phyloP scores from a whole-genome alignment of 371 early-diverging fungal species.

The Saksenaea vasiformis region DNA sequence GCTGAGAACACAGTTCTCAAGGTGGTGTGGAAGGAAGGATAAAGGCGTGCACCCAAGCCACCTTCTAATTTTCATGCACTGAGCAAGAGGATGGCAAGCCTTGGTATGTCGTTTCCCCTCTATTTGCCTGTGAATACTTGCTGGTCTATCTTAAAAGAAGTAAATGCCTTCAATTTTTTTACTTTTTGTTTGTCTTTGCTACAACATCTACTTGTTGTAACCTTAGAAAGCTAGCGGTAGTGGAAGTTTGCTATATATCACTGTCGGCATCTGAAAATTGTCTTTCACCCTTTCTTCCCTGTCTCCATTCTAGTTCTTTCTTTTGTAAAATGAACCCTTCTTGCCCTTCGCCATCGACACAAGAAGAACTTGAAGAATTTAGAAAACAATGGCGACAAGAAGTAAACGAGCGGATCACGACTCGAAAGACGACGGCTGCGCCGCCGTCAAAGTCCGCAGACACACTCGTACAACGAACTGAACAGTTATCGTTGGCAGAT shows the following conservation, averaged over 20 bases:
- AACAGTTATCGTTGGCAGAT: slow-evolving; percentile 10
- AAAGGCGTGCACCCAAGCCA: not conserved
- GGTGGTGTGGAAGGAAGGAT: too few species aligned
- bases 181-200: too few species aligned
- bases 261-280: not conserved
- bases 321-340: not conserved
- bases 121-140: too few species aligned
- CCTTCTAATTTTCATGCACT: slow-evolving; percentile 4
- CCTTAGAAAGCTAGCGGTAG: too few species aligned
- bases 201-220: too few species aligned
- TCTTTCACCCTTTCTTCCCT: not conserved
- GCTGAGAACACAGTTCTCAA: too few species aligned
- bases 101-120: not conserved
- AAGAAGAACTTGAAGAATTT: slow-evolving; percentile 43
- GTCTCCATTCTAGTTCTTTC: not conserved
- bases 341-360: not conserved
- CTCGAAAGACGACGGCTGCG: slow-evolving; percentile 6
- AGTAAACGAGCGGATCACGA: slow-evolving; percentile 27
- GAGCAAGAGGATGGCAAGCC: not conserved
- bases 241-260: too few species aligned
- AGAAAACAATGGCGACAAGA: slow-evolving; percentile 50
- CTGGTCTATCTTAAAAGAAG: too few species aligned
- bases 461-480: not conserved
- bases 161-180: too few species aligned
- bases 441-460: slow-evolving; percentile 9